Conservation (phyloP, 805 yeast species). For the Kodamaea nitidulidarum region DNA sequence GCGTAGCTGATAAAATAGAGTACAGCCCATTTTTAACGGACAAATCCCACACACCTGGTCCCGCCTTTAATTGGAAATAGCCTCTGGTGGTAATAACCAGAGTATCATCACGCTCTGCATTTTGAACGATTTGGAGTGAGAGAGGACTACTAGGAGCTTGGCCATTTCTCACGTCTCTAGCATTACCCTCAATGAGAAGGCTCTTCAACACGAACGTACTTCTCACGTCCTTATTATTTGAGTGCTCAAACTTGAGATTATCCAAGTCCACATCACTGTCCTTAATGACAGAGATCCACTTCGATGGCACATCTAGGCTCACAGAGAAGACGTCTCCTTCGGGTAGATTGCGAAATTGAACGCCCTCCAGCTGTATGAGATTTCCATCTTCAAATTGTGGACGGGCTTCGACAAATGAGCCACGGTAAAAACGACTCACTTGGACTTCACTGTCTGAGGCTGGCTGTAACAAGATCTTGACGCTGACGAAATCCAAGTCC, state of each 20-base stretch:
- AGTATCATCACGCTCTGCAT: conserved; percentile 45
- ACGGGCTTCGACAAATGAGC: conserved; percentile 33
- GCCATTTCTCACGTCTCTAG: conserved; percentile 39
- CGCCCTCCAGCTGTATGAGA: not conserved
- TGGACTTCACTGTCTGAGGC: conserved; percentile 39
- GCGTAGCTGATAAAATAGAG: conserved; percentile 31
- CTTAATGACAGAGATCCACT: conserved; percentile 64
- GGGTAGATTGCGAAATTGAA: conserved; percentile 37
- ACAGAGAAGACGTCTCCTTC: conserved; percentile 45
- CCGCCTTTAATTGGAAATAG: conserved; percentile 71
- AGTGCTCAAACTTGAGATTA: conserved; percentile 46
- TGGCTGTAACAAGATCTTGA: conserved; percentile 60
- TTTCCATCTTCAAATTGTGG: conserved; percentile 21
- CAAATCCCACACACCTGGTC: conserved; percentile 69
- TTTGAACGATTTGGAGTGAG: conserved; percentile 34
- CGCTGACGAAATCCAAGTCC: conserved; percentile 46
- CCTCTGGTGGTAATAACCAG: conserved; percentile 77
- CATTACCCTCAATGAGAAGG: conserved; percentile 69
- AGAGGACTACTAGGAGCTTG: conserved; percentile 48
- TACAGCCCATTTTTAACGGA: conserved; percentile 36
- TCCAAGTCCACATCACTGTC: conserved; percentile 55
- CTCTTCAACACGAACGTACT: conserved; percentile 51
- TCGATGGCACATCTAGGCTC: conserved; percentile 55
- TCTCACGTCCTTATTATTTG: conserved; percentile 29
- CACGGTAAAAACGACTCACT: conserved; percentile 57